These are phyloP conservation scores for Eurotiales sp. DNA, from an alignment of 2,329 filamentous ascomycete genomes.

Conservation along the genomic window DNA sequence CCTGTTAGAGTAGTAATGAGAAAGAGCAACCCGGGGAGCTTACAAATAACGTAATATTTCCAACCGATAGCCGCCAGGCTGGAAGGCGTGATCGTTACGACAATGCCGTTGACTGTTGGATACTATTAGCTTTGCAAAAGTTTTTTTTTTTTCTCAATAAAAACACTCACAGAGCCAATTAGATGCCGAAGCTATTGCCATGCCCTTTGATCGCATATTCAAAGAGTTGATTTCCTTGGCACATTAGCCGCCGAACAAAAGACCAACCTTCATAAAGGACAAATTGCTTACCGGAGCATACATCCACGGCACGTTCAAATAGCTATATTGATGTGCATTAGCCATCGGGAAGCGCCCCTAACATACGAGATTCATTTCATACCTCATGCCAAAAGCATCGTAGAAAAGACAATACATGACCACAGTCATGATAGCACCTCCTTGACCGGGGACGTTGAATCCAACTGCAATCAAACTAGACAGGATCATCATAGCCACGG, in stretches of 20 bases:
- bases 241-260: too few relatives aligned
- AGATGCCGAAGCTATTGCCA: slow-evolving; percentile 46
- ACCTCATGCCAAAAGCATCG: slow-evolving; percentile 53
- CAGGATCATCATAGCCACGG: slow-evolving; percentile 76
- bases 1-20: slow-evolving; percentile 56
- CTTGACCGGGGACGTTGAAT: not conserved
- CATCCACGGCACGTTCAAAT: slow-evolving; percentile 91
- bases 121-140: too few relatives aligned
- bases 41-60: slow-evolving; percentile 54
- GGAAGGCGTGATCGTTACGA: slow-evolving; percentile 66
- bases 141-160: not conserved
- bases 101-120: not conserved
- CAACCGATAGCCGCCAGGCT: slow-evolving; percentile 57
- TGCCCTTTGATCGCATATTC: slow-evolving; percentile 49
- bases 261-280: too few relatives aligned
- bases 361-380: slow-evolving; percentile 31
- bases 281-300: slow-evolving; percentile 49
- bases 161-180: slow-evolving; percentile 44
- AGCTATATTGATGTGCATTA: slow-evolving; percentile 86
- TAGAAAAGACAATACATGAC: slow-evolving; percentile 42
- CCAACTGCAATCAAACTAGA: slow-evolving; percentile 78
- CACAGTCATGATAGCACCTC: not conserved
- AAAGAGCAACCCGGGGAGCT: slow-evolving; percentile 69
- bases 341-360: slow-evolving; percentile 64
- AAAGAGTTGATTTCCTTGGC: slow-evolving; percentile 51